phyloP scores from a whole-genome alignment of 2,329 filamentous ascomycete genomes.

The Xylaria arbuscula region DNA sequence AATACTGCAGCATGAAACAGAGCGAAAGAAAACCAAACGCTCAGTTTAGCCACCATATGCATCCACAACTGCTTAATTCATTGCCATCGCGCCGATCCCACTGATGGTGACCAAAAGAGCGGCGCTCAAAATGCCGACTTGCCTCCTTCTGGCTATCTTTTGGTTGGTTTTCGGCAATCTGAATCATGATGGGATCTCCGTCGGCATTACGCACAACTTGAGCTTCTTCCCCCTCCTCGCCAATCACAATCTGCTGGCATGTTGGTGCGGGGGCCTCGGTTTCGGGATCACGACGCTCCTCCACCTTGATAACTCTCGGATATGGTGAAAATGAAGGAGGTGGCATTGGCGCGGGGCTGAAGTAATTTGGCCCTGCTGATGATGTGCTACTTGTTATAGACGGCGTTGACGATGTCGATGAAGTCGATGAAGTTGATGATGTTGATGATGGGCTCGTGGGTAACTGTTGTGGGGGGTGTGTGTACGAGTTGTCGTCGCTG shows the following conservation, averaged over 20 bases:
- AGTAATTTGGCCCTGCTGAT: constrained; percentile 27
- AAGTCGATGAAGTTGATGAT: constrained; percentile 17
- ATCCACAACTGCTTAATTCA: constrained; percentile 64
- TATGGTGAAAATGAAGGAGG: constrained; percentile 53
- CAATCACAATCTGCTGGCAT: constrained; percentile 63
- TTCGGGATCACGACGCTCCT: constrained; percentile 61
- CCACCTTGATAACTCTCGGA: constrained; percentile 65
- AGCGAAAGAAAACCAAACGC: constrained; percentile 25
- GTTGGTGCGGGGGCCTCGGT: constrained; percentile 52
- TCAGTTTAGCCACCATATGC: constrained; percentile 64
- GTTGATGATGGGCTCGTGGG: background rate
- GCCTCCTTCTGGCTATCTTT: constrained; percentile 31
- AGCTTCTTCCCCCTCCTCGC: constrained; percentile 52
- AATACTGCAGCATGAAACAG: constrained; percentile 1
- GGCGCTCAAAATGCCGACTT: constrained; percentile 8
- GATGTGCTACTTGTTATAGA: constrained; percentile 34
- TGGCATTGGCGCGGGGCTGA: constrained; percentile 32
- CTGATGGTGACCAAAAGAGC: constrained; percentile 17
- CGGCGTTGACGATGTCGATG: constrained; percentile 17
- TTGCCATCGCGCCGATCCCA: constrained; percentile 33
- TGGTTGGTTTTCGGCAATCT: constrained; percentile 57
- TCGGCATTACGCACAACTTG: constrained; percentile 52
- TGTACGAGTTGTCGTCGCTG: background rate
- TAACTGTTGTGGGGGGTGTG: background rate
- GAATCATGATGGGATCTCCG: constrained; percentile 56